Percentiles rank a stretch among this genome's conserved stretches.
phyloP scores from a whole-genome alignment of 305 asterid genomes.

The Vinca major region DNA sequence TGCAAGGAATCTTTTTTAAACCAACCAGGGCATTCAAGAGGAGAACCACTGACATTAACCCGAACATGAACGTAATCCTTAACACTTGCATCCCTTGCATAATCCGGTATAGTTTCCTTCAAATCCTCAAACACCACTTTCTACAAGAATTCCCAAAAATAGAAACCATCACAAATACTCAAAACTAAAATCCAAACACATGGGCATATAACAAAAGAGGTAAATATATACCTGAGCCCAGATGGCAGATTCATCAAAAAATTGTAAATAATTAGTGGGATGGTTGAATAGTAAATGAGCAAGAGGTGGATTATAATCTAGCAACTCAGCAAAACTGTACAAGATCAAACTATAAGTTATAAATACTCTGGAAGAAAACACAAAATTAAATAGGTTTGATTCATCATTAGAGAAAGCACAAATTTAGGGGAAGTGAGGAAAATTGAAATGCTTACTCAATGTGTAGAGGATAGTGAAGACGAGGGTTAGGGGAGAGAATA shows the following conservation, averaged over 20 bases:
- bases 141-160: constrained; percentile 22
- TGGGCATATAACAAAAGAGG: neutral
- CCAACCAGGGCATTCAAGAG: constrained; percentile 89
- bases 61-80: constrained; percentile 69
- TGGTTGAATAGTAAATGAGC: constrained; percentile 65
- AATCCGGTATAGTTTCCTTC: constrained; percentile 23
- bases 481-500: constrained; percentile 60
- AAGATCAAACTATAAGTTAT: neutral
- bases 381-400: neutral
- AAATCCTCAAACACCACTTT: constrained; percentile 58
- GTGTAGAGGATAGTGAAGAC: constrained; percentile 70
- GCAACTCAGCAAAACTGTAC: constrained; percentile 63
- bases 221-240: constrained; percentile 70
- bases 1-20: neutral
- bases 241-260: constrained; percentile 66
- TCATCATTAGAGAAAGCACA: neutral
- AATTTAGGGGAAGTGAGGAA: neutral
- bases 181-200: too few relatives aligned
- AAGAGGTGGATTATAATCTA: constrained; percentile 66
- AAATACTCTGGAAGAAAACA: neutral
- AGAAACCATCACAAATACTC: constrained; percentile 11
- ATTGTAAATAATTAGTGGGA: constrained; percentile 51
- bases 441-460: constrained; percentile 44
- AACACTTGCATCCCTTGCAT: constrained; percentile 38
- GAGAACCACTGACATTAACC: constrained; percentile 73